Percentiles rank a stretch among this genome's conserved stretches.
phyloP scores from a whole-genome alignment of 2,329 filamentous ascomycete species.

The Botrytis fabae region DNA sequence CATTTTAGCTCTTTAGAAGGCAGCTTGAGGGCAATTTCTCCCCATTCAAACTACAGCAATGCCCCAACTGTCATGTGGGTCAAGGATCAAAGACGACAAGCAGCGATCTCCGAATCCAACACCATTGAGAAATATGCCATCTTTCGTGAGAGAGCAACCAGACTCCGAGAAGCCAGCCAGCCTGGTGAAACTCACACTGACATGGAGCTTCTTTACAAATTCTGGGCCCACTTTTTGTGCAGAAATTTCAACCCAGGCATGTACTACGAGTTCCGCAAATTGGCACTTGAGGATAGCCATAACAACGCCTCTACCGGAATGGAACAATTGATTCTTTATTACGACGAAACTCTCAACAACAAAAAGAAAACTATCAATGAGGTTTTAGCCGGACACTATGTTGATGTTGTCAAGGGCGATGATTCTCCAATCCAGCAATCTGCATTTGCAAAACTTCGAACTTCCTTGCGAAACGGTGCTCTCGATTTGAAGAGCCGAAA shows the following conservation, averaged over 20 bases:
- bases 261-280: conserved; percentile 71
- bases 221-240: conserved; percentile 73
- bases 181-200: conserved; percentile 50
- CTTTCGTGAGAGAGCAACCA: conserved; percentile 45
- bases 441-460: conserved; percentile 53
- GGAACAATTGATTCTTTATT: conserved; percentile 64
- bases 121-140: conserved; percentile 42
- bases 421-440: conserved; percentile 43
- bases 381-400: conserved; percentile 54
- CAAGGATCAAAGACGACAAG: conserved; percentile 40
- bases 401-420: conserved; percentile 54
- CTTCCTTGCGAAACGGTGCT: conserved; percentile 54
- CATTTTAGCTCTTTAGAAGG: conserved; percentile 35
- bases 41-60: conserved; percentile 30
- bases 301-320: conserved; percentile 57
- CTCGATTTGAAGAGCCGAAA: conserved; percentile 58
- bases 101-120: conserved; percentile 41
- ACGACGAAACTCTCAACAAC: conserved; percentile 57
- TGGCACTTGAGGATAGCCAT: conserved; percentile 64
- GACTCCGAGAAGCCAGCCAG: conserved; percentile 42
- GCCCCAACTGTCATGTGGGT: conserved; percentile 44
- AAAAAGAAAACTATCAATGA: conserved; percentile 51
- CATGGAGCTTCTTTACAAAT: conserved; percentile 69
- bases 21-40: conserved; percentile 31
- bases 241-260: conserved; percentile 73